Evolutionary conservation across 495 filamentous ascomycete genomes (phyloP), one percentile per base, ranked within the genome.

Genomic region (Podospora pseudocomata): DNA sequence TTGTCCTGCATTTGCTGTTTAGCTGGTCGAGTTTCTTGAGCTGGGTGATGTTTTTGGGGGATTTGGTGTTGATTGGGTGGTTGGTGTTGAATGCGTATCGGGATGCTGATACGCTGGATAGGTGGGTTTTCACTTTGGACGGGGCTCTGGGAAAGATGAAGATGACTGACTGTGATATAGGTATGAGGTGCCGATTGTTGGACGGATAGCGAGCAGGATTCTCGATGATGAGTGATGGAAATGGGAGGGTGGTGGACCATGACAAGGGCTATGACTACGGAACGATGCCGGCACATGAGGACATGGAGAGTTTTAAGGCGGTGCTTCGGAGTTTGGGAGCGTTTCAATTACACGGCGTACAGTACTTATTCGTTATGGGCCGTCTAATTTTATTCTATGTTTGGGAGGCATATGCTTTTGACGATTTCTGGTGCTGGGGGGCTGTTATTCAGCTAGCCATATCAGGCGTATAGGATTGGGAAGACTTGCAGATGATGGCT

Each of bases 71-170:
- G 68, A 96, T 97, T 68, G 91, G 77, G 11, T 94, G 89, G 76
- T 78, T 97, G 74, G 87, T 89, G 56, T 72, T 90, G 73, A 88
- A 88, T 71, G 94, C 95, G 61, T 97, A 96, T 81, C 79, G 83
- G 67, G 93, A 97, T 82, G 93, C 94, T 34, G 93, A 95, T 71
- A 97, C 91, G 6, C 84, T 97, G 57, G 95, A 97, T 76, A 89
- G 93, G 81, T 94, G 66, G 63, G 72, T 63, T 18, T 60, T 68
- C 56, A 64, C 6, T 32, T 60, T 1, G 18, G 19, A 18, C 4
- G 4, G 30, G 30, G 23, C n/a, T n/a, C 23, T 23, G 23, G 0
- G 23, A 23, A 23, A 23, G 23, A 23, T 18, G 61, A 6, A 3
- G 28, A 6, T 49, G 18, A 20, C 32, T 63, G n/a, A 32, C n/a